Conservation (phyloP, 2,329 filamentous ascomycete species). For the Pseudocercospora fuligena region DNA sequence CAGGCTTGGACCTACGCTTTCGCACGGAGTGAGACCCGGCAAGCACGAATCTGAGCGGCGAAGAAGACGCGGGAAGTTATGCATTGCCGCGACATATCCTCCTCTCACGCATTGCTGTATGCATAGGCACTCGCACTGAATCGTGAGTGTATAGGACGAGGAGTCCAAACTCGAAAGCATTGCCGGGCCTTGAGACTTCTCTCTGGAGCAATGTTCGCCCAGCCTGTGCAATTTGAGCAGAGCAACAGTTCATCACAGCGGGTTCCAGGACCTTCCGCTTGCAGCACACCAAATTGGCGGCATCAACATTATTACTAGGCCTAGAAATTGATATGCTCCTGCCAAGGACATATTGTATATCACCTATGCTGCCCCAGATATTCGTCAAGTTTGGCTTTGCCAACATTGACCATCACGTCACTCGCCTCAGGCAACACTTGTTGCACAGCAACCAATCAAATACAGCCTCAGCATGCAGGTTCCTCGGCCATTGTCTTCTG, state of each 20-base stretch:
- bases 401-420: too few relatives aligned
- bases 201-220: neutral
- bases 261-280: neutral
- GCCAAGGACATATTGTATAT: too few relatives aligned
- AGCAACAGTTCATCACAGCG: neutral
- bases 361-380: too few relatives aligned
- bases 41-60: neutral
- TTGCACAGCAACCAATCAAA: too few relatives aligned
- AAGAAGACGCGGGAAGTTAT: neutral
- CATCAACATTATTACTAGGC: too few relatives aligned
- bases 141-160: neutral
- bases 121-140: neutral
- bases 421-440: too few relatives aligned
- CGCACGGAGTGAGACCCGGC: slow-evolving; percentile 18
- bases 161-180: neutral
- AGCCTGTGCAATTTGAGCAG: neutral
- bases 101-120: neutral
- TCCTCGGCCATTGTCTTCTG: too few relatives aligned
- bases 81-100: neutral
- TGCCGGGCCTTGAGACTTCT: neutral
- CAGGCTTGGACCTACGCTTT: slow-evolving; percentile 29
- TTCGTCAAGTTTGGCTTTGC: too few relatives aligned
- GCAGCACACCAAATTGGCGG: neutral
- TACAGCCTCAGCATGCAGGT: too few relatives aligned
- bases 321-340: too few relatives aligned